Evolutionary conservation across 805 yeast species (phyloP).

Genomic region (Debaryomyces maramus): DNA sequence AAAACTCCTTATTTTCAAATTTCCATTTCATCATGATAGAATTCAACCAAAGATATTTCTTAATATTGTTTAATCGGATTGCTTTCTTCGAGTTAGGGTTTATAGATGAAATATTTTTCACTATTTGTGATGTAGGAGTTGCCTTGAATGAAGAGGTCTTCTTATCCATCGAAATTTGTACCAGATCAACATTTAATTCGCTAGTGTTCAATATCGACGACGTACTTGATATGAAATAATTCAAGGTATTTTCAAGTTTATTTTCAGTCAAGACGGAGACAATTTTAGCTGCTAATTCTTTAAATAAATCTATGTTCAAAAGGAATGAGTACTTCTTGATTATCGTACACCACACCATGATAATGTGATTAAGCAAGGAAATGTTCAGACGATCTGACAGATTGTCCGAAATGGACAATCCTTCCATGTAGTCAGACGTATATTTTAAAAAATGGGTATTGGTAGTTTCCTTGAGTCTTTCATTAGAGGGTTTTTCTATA

Average conservation of each 20-base stretch:
- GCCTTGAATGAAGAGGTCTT: background rate
- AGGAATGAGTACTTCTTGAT: constrained; percentile 6
- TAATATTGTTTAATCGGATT: constrained; percentile 12
- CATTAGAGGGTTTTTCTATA: constrained; percentile 3
- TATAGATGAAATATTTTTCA: constrained; percentile 4
- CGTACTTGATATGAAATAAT: constrained; percentile 13
- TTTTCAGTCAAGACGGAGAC: constrained; percentile 9
- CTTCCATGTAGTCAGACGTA: constrained; percentile 4
- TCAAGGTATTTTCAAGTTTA: constrained; percentile 10
- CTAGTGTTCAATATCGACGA: background rate
- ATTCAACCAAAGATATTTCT: constrained; percentile 30
- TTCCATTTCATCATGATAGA: constrained; percentile 24
- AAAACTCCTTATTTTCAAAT: constrained; percentile 15
- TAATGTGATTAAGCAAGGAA: constrained; percentile 11
- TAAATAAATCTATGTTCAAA: constrained; percentile 6
- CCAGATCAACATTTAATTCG: background rate
- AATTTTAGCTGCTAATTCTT: constrained; percentile 9
- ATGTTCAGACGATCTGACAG: too few relatives aligned
- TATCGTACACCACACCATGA: constrained; percentile 12
- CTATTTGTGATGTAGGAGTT: constrained; percentile 3
- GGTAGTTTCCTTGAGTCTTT: constrained; percentile 11
- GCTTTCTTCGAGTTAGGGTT: constrained; percentile 5
- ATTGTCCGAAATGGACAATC: background rate
- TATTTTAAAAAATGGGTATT: constrained; percentile 14
- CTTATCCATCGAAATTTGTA: background rate